These are phyloP conservation scores for Centaurea solstitialis DNA, from an alignment of 129 eudicot genomes.

Conservation along the genomic window DNA sequence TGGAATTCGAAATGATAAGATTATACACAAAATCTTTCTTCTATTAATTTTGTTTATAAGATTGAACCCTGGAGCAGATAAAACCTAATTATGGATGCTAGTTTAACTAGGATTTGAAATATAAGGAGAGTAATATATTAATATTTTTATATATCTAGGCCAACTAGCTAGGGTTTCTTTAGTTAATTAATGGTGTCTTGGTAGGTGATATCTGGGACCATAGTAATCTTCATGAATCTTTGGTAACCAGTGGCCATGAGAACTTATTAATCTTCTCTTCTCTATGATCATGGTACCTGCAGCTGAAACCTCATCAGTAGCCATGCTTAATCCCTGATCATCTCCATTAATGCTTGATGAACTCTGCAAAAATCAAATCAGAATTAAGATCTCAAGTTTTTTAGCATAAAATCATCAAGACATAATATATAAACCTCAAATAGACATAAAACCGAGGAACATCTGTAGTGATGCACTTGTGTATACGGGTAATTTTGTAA, in stretches of 20 bases:
- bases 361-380: neutral
- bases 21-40: neutral
- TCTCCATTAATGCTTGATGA: slow-evolving; percentile 11
- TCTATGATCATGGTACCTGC: slow-evolving; percentile 50
- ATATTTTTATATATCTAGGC: neutral
- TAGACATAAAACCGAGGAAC: no score
- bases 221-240: slow-evolving; percentile 69
- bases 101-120: neutral
- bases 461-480: no score
- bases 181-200: slow-evolving; percentile 40
- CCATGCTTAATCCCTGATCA: slow-evolving; percentile 14
- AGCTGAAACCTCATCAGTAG: slow-evolving; percentile 24
- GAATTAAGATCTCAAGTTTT: neutral
- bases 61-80: neutral
- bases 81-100: neutral
- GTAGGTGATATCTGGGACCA: slow-evolving; percentile 65
- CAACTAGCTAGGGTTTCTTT: neutral
- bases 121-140: neutral
- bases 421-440: no score
- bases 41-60: neutral
- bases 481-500: no score
- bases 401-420: slow-evolving; percentile 17
- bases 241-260: slow-evolving; percentile 55
- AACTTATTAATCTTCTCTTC: slow-evolving; percentile 44
- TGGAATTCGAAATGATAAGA: neutral